Evolutionary conservation across 1,284 basidiomycete genomes (phyloP).

Genomic region (Malassezia furfur): DNA sequence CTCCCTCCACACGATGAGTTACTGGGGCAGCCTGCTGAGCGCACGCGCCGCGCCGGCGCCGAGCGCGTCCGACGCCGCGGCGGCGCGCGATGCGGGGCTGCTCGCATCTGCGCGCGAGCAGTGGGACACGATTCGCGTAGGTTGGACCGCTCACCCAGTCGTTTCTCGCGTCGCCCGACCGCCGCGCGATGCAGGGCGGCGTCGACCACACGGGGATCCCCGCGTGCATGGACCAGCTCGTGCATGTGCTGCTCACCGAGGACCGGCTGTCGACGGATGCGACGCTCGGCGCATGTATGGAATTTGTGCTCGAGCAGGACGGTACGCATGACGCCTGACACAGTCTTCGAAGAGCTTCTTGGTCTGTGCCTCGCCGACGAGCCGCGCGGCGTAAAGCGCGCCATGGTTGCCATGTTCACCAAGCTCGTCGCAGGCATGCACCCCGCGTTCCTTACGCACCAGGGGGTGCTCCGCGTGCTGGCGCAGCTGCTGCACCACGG

Average conservation of each 20-base stretch:
- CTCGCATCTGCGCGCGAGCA: background rate
- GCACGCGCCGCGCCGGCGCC: background rate
- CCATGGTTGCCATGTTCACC: background rate
- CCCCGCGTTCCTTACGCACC: background rate
- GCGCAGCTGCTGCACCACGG: slow-evolving; percentile 2
- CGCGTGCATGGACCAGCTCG: background rate
- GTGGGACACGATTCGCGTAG: slow-evolving; percentile 2
- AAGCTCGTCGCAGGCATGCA: background rate
- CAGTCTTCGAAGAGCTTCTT: slow-evolving; percentile 1
- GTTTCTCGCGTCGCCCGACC: background rate
- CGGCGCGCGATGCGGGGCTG: background rate
- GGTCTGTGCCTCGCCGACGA: slow-evolving; percentile 9
- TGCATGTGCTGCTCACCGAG: background rate
- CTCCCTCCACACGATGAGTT: background rate
- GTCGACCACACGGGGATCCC: background rate
- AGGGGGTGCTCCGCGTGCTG: background rate
- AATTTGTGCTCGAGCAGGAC: slow-evolving; percentile 7
- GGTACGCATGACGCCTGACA: background rate
- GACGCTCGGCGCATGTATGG: slow-evolving; percentile 3
- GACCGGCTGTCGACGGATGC: background rate
- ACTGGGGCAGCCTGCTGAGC: background rate
- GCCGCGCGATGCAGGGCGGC: background rate
- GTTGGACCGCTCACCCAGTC: background rate
- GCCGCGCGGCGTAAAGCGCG: background rate
- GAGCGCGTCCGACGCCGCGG: background rate